Conservation (phyloP, 148 eudicot species). For the Selenicereus undatus region DNA sequence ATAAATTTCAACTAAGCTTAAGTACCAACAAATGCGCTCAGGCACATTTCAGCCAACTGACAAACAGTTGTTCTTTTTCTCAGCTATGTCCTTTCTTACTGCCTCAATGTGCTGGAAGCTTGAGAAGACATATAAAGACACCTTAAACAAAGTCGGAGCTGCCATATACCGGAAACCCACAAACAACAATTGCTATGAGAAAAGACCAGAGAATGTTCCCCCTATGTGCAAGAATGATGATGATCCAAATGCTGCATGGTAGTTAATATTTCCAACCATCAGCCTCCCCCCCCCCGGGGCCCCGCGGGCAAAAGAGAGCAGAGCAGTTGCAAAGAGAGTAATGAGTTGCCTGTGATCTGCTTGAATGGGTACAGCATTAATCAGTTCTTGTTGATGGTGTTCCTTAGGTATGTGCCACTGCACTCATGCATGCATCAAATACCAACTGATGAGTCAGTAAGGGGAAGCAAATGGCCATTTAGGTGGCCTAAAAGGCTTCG, state of each 20-base stretch:
- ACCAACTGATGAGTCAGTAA: conserved; percentile 40
- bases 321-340: neutral
- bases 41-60: conserved; percentile 14
- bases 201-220: conserved; percentile 50
- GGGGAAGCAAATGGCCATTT: conserved; percentile 80
- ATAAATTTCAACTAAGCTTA: neutral
- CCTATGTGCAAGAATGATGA: conserved; percentile 71
- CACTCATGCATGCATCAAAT: conserved; percentile 72
- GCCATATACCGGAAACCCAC: conserved; percentile 73
- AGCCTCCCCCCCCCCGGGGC: neutral
- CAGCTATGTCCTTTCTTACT: conserved; percentile 77
- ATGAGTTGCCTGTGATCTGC: neutral
- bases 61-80: conserved; percentile 4
- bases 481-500: conserved; percentile 56
- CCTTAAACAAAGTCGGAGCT: conserved; percentile 49
- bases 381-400: neutral
- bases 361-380: conserved; percentile 3
- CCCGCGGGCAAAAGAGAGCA: neutral
- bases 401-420: conserved; percentile 65
- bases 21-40: neutral
- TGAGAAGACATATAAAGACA: conserved; percentile 62
- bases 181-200: conserved; percentile 66
- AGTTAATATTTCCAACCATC: neutral
- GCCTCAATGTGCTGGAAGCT: conserved; percentile 84
- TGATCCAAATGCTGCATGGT: conserved; percentile 94